Evolutionary conservation across 2,329 filamentous ascomycete genomes (phyloP).

Genomic region (Clonostachys chloroleuca): DNA sequence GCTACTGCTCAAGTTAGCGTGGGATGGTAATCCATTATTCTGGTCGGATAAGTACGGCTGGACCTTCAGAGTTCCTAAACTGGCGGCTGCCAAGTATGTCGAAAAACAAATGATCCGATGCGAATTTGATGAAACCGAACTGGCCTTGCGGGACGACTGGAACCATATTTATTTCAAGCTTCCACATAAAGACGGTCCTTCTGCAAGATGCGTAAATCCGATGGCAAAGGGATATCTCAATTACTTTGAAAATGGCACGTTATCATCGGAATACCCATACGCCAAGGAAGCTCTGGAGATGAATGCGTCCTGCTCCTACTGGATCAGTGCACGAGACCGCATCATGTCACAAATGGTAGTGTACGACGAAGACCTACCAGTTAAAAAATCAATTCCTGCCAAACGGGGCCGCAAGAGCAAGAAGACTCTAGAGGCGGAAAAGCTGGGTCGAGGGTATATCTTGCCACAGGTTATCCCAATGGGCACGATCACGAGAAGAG

Average conservation of each 20-base stretch:
- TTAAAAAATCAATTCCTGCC: background rate
- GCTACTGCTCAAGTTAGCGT: slow-evolving; percentile 75
- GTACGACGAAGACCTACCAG: slow-evolving; percentile 61
- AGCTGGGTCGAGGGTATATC: slow-evolving; percentile 64
- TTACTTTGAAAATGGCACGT: slow-evolving; percentile 85
- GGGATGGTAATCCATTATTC: slow-evolving; percentile 84
- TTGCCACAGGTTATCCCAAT: slow-evolving; percentile 95
- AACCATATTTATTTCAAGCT: slow-evolving; percentile 79
- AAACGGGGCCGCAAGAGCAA: background rate
- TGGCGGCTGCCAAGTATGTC: slow-evolving; percentile 59
- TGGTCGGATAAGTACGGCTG: slow-evolving; percentile 95
- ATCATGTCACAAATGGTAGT: slow-evolving; percentile 96
- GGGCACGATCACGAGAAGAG: slow-evolving; percentile 92
- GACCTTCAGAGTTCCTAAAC: slow-evolving; percentile 74
- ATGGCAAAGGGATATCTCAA: slow-evolving; percentile 86
- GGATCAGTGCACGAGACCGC: slow-evolving; percentile 91
- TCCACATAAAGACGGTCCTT: slow-evolving; percentile 91
- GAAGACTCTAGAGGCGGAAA: slow-evolving; percentile 3
- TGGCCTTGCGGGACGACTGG: slow-evolving; percentile 59
- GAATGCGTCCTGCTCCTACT: slow-evolving; percentile 98
- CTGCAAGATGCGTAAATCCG: slow-evolving; percentile 78
- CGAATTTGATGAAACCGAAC: slow-evolving; percentile 73
- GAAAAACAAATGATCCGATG: slow-evolving; percentile 70
- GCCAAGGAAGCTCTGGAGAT: slow-evolving; percentile 95
- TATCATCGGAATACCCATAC: slow-evolving; percentile 84